Base-by-base conservation (phyloP, 164 flowering plant species). In the Nymphaea colorata region DNA sequence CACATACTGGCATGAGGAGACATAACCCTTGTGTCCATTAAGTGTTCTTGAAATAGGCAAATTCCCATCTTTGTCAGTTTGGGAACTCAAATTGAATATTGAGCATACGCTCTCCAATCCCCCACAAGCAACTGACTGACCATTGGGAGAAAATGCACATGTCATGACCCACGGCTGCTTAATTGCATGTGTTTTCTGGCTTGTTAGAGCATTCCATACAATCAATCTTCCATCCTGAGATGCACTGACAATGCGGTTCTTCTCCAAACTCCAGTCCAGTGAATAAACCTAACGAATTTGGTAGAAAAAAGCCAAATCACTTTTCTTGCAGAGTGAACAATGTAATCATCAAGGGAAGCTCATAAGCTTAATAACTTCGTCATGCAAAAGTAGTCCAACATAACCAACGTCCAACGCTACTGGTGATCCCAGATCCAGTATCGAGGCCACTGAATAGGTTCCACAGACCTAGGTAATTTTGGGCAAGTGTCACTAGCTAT, bases 81-180 rank as follows among this genome's bases (percentile, higher is more conserved):
- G 85, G 43, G 96, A 86, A 81, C 84, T 94, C 41, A 94, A 90
- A 69, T 86, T 90, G 82, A 91, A 91, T 67, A 94, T 86, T 8
- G 97, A 88, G 82, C 96, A 91, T 2, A 84, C 82, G 76, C 98
- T 94, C 71, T 94, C 97, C 69, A 94, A 96, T 47, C 97, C 98
- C 66, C 97, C 98, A 78, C 97, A 86, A 5, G 98, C 96, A 77
- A 94, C 98, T 25, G 97, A 87, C 68, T 85, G 98, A n/a, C 98
- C 97, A 74, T 70, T 86, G 4, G 93, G 95, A 42, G 98, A 87
- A 80, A 94, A 94, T 55, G 97, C 96, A 72, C 98, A 91, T 4
- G 97, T 82, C 98, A 91, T 94, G 51, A 94, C 97, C 97, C 97
- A 94, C 67, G 97, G 97, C 17, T 89, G 83, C 84, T 91, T 94